These are phyloP conservation scores for Gillenia trifoliata DNA, from an alignment of 306 rosid species.

Conservation along the genomic window DNA sequence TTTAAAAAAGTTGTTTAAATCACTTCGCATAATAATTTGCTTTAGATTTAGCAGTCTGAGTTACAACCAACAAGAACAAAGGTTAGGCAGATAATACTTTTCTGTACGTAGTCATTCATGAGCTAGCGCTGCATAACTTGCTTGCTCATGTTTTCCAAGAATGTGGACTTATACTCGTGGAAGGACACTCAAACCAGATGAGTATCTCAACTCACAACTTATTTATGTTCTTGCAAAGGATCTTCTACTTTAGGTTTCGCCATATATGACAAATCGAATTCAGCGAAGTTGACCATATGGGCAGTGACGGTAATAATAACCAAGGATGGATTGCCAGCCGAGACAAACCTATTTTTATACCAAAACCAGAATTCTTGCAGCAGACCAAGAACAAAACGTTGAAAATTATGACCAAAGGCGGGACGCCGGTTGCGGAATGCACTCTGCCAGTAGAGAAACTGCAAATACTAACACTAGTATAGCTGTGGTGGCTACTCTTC, in stretches of 20 bases:
- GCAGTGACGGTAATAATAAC: accelerated
- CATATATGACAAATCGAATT: not conserved
- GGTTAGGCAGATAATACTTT: too few relatives aligned
- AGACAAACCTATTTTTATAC: not conserved
- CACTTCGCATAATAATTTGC: too few relatives aligned
- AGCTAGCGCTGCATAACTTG: not conserved
- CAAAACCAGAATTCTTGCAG: not conserved
- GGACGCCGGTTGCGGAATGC: not conserved
- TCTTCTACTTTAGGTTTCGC: not conserved
- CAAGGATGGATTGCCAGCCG: not conserved
- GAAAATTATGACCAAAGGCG: not conserved
- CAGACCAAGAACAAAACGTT: not conserved
- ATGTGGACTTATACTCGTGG: not conserved
- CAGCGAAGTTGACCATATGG: not conserved
- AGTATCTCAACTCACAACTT: not conserved
- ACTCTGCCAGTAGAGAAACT: too few relatives aligned
- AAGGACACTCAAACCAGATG: not conserved
- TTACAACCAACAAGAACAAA: too few relatives aligned
- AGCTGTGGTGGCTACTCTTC: not conserved
- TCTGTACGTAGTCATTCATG: not conserved
- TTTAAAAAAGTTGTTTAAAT: too few relatives aligned
- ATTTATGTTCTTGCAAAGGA: not conserved
- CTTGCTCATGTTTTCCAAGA: not conserved
- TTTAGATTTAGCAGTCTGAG: too few relatives aligned
- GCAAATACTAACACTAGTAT: too few relatives aligned